Evolutionary conservation across 768 basidiomycete species (phyloP), one percentile per base, ranked within the genome.

Genomic region (Kwoniella europaea): DNA sequence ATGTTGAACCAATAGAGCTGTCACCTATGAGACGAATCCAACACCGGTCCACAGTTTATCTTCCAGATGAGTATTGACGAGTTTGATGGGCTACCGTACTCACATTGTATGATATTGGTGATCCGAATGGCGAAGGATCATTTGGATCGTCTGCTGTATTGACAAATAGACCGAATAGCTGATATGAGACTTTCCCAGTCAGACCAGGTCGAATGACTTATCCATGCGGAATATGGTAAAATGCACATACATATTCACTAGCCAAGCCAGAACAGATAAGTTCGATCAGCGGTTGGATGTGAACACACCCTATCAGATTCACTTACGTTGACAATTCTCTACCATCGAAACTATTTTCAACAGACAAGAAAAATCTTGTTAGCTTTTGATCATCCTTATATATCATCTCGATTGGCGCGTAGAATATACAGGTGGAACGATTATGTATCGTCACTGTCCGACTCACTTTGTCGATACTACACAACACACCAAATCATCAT

Each of bases 141-240:
- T 15, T 62, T 13, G 61, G 57, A 42, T 75, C 69, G 41, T 70
- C 58, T 18, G 63, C 69, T 6, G 59, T 61, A 44, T 71, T 69
- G 35, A 68, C 68, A 52, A 78, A 78, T 3, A 74, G 68, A 18
- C 76, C 76, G 52, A 78, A 78, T 27, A 77, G 66, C 71, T 77
- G 50, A n/a, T 12, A n/a, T 20, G 2, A 55, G 35, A 35, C 5
- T 35, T 55, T 22, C 2, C 54, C 24, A 22, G 54, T 22, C 4
- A 20, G n/a, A 55, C 54, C n/a, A 18, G 10, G 15, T 12, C 7
- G 6, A 29, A 16, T 16, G 43, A 18, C 42, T 16, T 41, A 54
- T 44, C 53, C 50, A 7, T 55, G 27, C 13, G 10, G 52, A 53
- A 15, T 46, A n/a, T 42, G 16, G 12, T 24, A 18, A 53, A n/a